phyloP scores from a whole-genome alignment of 257 asterid genomes.

The Solanum sitiens region DNA sequence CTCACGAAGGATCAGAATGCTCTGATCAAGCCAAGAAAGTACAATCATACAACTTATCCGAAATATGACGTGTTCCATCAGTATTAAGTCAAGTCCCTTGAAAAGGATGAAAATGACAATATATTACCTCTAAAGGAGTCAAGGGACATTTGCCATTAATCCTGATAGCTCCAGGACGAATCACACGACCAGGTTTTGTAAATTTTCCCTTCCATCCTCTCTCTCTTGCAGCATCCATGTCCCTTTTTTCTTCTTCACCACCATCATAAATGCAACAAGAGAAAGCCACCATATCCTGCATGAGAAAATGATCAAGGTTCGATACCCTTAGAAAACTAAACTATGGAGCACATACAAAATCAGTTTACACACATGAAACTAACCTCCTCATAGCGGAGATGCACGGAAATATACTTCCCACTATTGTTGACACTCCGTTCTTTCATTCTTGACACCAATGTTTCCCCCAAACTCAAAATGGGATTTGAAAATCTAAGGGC shows the following conservation, averaged over 20 bases:
- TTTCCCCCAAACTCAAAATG: constrained; percentile 57
- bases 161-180: constrained; percentile 83
- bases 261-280: constrained; percentile 98
- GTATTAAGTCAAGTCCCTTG: not conserved
- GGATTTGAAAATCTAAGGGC: constrained; percentile 77
- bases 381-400: constrained; percentile 99
- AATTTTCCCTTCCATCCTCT: constrained; percentile 98
- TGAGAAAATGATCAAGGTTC: constrained; percentile 11
- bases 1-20: not conserved
- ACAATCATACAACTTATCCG: not conserved
- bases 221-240: constrained; percentile 99
- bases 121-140: constrained; percentile 86
- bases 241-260: constrained; percentile 63
- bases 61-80: not conserved
- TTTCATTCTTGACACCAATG: constrained; percentile 81
- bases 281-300: constrained; percentile 99
- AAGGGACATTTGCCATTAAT: constrained; percentile 90
- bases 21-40: not conserved
- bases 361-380: constrained; percentile 13
- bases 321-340: not conserved
- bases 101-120: not conserved
- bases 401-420: constrained; percentile 93
- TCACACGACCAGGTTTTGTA: constrained; percentile 82
- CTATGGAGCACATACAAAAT: not conserved
- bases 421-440: constrained; percentile 67